These are phyloP conservation scores for Aphanocladium album DNA, from an alignment of 2,329 filamentous ascomycete species.

Conservation along the genomic window DNA sequence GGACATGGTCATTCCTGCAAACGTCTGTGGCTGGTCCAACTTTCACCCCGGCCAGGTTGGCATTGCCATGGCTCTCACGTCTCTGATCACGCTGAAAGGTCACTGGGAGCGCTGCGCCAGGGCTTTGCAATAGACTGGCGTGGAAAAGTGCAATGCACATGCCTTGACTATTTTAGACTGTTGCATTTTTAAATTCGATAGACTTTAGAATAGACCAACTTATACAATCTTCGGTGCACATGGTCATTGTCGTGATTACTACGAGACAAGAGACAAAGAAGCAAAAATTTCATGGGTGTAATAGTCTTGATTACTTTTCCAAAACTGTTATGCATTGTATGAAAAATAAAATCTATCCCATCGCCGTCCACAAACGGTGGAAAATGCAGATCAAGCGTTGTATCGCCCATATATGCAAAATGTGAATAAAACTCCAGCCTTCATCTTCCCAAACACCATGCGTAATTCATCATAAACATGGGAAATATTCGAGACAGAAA, in stretches of 20 bases:
- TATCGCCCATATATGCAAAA: background rate
- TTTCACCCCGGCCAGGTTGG: slow-evolving; percentile 49
- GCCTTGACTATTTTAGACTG: background rate
- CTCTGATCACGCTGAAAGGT: slow-evolving; percentile 53
- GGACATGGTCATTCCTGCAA: slow-evolving; percentile 59
- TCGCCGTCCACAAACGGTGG: background rate
- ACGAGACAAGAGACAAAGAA: background rate
- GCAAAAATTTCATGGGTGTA: no score
- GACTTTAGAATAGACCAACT: background rate
- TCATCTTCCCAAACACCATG: background rate
- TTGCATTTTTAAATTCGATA: background rate
- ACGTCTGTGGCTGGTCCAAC: slow-evolving; percentile 55
- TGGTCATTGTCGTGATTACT: no score
- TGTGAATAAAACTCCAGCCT: background rate
- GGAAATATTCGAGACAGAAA: no score
- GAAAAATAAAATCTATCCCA: background rate
- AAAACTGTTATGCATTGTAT: background rate
- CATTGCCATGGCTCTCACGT: slow-evolving; percentile 55
- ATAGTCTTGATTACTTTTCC: no score
- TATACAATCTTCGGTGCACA: background rate
- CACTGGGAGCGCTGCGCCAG: slow-evolving; percentile 51
- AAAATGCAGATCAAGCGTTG: background rate
- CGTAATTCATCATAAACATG: background rate
- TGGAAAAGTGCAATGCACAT: background rate
- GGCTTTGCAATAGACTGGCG: background rate